Evolutionary conservation across 129 eudicot species (phyloP).

Genomic region (Deinandra increscens): DNA sequence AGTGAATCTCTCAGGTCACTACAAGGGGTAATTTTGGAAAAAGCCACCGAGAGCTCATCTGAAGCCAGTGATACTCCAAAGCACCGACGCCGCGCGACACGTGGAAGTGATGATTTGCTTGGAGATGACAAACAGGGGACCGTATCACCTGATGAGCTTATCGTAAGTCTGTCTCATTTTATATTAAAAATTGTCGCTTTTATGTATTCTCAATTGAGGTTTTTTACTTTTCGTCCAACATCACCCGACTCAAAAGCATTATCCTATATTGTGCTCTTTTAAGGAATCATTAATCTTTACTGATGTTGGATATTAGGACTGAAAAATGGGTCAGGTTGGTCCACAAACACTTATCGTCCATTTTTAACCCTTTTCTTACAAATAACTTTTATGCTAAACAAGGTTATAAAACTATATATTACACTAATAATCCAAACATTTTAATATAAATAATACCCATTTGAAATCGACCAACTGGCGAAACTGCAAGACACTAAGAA

Average conservation of each 20-base stretch:
- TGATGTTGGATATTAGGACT: conserved; percentile 5
- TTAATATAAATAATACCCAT: neutral
- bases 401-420: neutral
- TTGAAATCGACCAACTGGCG: too few species aligned
- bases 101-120: conserved; percentile 85
- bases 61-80: conserved; percentile 82
- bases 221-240: neutral
- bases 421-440: neutral
- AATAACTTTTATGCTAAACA: neutral
- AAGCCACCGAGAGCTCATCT: conserved; percentile 75
- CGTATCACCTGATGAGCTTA: conserved; percentile 93
- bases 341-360: neutral
- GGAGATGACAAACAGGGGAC: conserved; percentile 72
- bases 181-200: neutral
- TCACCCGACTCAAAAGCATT: neutral
- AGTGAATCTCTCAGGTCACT: conserved; percentile 77
- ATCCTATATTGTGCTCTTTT: neutral
- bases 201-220: neutral
- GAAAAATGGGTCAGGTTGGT: neutral
- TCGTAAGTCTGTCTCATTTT: conserved; percentile 49
- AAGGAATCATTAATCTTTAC: neutral
- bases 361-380: neutral
- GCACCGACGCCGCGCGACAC: conserved; percentile 75
- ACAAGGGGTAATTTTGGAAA: conserved; percentile 87
- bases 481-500: neutral